These are phyloP conservation scores for Cryomyces minteri DNA, from an alignment of 495 filamentous ascomycete genomes.

Conservation along the genomic window DNA sequence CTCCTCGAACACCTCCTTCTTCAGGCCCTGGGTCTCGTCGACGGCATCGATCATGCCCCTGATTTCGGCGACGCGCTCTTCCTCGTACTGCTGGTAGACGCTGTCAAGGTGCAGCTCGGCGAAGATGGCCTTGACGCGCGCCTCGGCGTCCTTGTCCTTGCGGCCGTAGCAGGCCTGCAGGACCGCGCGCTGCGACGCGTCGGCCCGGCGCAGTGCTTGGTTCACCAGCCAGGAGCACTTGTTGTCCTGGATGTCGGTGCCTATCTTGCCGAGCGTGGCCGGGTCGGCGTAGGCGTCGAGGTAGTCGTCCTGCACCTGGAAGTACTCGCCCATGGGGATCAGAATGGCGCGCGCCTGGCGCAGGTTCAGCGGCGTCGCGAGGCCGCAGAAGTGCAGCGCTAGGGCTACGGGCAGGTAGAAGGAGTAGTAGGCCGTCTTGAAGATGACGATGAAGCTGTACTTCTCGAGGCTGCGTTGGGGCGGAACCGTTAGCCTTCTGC, in stretches of 20 bases:
- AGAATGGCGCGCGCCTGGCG: slow-evolving; percentile 76
- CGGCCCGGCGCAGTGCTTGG: slow-evolving; percentile 64
- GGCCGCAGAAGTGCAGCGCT: slow-evolving; percentile 60
- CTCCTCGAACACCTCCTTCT: slow-evolving; percentile 72
- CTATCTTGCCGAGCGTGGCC: slow-evolving; percentile 86
- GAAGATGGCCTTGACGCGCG: slow-evolving; percentile 71
- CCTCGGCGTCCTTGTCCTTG: slow-evolving; percentile 67
- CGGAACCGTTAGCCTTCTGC: too few relatives aligned
- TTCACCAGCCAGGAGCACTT: slow-evolving; percentile 98
- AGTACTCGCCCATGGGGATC: slow-evolving; percentile 97
- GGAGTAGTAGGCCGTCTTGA: slow-evolving; percentile 97
- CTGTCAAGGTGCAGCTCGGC: slow-evolving; percentile 65
- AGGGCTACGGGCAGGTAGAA: slow-evolving; percentile 98
- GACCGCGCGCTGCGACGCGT: slow-evolving; percentile 61
- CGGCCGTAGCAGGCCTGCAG: slow-evolving; percentile 76
- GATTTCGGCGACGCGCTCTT: slow-evolving; percentile 58
- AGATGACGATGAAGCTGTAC: slow-evolving; percentile 96
- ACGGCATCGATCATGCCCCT: slow-evolving; percentile 53
- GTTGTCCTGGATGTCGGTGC: slow-evolving; percentile 97
- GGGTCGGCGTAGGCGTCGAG: slow-evolving; percentile 93
- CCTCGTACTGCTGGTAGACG: slow-evolving; percentile 76
- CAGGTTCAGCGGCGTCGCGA: slow-evolving; percentile 71
- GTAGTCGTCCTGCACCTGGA: slow-evolving; percentile 98
- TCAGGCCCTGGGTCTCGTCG: slow-evolving; percentile 72
- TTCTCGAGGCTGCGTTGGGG: slow-evolving; percentile 47